Evolutionary conservation across 352 stramenopile genomes (phyloP).

Genomic region (Globisporangium uncinulatum): DNA sequence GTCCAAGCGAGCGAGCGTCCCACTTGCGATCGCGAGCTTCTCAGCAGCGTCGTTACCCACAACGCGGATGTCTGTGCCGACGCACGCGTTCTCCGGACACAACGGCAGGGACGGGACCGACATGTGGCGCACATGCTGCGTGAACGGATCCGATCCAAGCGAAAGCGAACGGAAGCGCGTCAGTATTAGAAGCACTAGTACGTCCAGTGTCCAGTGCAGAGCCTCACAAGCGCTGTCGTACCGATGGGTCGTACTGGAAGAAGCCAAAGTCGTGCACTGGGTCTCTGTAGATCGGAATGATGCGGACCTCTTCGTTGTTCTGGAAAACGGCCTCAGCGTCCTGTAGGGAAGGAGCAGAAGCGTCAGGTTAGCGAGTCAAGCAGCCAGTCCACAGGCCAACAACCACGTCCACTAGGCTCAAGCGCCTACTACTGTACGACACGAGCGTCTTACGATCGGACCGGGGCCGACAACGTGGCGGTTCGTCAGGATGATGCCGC

Average conservation of each 20-base stretch:
- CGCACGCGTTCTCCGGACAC: conserved; percentile 73
- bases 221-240: conserved; percentile 14
- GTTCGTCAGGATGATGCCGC: conserved; percentile 92
- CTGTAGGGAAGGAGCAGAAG: conserved; percentile 17
- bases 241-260: conserved; percentile 84
- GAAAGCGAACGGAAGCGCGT: background rate
- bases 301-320: conserved; percentile 93
- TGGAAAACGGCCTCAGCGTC: conserved; percentile 89
- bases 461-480: conserved; percentile 87
- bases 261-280: conserved; percentile 94
- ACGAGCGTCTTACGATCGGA: conserved; percentile 57
- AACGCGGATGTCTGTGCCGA: conserved; percentile 91
- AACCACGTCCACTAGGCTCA: background rate
- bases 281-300: conserved; percentile 90
- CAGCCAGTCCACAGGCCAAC: background rate
- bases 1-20: conserved; percentile 89
- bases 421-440: background rate
- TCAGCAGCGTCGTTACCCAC: conserved; percentile 92
- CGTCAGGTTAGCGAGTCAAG: background rate
- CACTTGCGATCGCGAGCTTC: conserved; percentile 89
- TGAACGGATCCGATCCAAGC: background rate
- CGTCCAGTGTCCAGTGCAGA: too few species aligned
- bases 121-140: conserved; percentile 82
- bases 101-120: conserved; percentile 73
- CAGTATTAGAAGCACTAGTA: too few species aligned